Conservation (phyloP, 805 yeast species). For the Zygoascus bituminiphila region DNA sequence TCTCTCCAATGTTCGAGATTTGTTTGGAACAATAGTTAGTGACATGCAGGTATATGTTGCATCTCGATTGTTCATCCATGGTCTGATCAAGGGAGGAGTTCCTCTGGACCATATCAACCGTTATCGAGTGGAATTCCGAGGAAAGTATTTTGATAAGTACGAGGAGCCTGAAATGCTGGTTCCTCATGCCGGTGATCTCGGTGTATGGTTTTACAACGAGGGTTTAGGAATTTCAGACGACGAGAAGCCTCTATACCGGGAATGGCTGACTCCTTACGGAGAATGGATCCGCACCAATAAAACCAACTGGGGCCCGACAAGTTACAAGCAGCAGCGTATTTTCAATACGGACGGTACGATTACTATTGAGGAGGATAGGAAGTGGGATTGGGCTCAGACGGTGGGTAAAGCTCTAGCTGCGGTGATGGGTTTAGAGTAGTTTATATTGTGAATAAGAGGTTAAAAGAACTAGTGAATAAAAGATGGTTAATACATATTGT, state of each 20-base stretch:
- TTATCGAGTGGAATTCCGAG: conserved; percentile 7
- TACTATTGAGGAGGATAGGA: neutral
- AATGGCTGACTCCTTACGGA: conserved; percentile 5
- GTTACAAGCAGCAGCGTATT: neutral
- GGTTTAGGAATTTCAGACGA: conserved; percentile 1
- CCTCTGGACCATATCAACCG: conserved; percentile 6
- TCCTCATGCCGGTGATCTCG: conserved; percentile 11
- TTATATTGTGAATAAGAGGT: too few species aligned
- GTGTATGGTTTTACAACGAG: conserved; percentile 9
- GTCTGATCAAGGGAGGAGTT: conserved; percentile 7
- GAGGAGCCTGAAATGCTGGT: conserved; percentile 2
- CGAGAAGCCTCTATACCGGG: conserved; percentile 2
- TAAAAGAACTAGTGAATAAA: too few species aligned
- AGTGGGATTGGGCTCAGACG: conserved; percentile 6
- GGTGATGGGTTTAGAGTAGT: neutral
- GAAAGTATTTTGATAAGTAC: conserved; percentile 2
- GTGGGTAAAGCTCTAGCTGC: conserved; percentile 2
- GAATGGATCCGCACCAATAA: conserved; percentile 1
- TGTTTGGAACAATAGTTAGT: conserved; percentile 7
- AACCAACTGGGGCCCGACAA: neutral
- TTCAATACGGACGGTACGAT: conserved; percentile 3
- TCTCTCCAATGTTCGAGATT: conserved; percentile 3
- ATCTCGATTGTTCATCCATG: conserved; percentile 4
- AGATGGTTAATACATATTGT: too few species aligned
- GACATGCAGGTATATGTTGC: conserved; percentile 11